phyloP scores from a whole-genome alignment of 2,329 filamentous ascomycete species.

The Phaeosphaeria sp. region DNA sequence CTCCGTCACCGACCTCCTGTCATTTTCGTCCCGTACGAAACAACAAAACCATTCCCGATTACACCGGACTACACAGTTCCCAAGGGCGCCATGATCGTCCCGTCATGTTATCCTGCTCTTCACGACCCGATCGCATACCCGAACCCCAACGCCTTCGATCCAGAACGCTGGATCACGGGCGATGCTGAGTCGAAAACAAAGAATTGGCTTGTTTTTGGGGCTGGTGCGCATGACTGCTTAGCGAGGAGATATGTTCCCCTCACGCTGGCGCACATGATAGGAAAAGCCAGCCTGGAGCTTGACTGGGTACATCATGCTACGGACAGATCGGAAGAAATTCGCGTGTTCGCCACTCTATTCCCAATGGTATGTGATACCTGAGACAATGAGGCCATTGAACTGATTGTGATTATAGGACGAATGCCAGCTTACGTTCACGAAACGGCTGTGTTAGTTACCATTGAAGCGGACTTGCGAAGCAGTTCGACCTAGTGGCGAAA shows the following conservation, averaged over 20 bases:
- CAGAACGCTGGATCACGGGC: conserved; percentile 88
- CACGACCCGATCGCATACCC: conserved; percentile 91
- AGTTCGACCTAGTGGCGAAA: not conserved
- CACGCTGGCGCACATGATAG: conserved; percentile 85
- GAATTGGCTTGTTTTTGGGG: conserved; percentile 97
- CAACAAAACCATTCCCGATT: conserved; percentile 92
- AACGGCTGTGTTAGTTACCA: conserved; percentile 9
- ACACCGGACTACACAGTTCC: conserved; percentile 83
- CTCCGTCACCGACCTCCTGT: conserved; percentile 88
- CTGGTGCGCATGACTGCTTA: conserved; percentile 92
- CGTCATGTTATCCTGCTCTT: conserved; percentile 85
- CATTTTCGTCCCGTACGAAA: conserved; percentile 91
- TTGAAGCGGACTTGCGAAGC: not conserved
- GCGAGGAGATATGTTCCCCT: conserved; percentile 88
- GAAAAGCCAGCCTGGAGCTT: conserved; percentile 82
- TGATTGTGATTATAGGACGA: conserved; percentile 66
- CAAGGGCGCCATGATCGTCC: conserved; percentile 93
- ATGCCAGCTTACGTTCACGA: conserved; percentile 74
- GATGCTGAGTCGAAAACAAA: conserved; percentile 88
- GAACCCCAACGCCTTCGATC: conserved; percentile 85
- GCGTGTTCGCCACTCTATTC: conserved; percentile 97
- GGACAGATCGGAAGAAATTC: conserved; percentile 84
- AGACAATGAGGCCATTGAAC: conserved; percentile 6
- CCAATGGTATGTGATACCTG: conserved; percentile 72
- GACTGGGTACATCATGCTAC: conserved; percentile 90